phyloP scores from a whole-genome alignment of 1,284 basidiomycete species.

The Cutaneotrichosporon mucoides region DNA sequence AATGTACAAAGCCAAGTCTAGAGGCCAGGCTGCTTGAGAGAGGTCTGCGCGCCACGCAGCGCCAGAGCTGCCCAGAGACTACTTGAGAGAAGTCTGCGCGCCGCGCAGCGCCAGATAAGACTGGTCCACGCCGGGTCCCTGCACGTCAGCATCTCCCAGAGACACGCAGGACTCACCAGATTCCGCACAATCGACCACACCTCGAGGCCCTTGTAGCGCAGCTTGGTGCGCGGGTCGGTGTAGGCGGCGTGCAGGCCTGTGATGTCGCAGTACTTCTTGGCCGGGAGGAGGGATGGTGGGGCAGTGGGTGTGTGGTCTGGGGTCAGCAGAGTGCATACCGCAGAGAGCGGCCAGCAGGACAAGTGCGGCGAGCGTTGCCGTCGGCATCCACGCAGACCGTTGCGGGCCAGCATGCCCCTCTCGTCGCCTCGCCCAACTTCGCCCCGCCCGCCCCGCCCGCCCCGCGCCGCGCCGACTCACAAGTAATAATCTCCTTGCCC shows the following conservation, averaged over 20 bases:
- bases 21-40: slow-evolving; percentile 31
- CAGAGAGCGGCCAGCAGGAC: neutral
- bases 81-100: slow-evolving; percentile 47
- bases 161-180: slow-evolving; percentile 34
- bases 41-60: slow-evolving; percentile 44
- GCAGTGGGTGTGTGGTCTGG: slow-evolving; percentile 47
- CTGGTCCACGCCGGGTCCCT: slow-evolving; percentile 49
- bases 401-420: neutral
- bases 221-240: slow-evolving; percentile 49
- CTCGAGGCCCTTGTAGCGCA: slow-evolving; percentile 49
- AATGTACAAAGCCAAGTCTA: neutral
- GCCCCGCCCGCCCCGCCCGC: neutral
- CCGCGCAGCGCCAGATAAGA: slow-evolving; percentile 44
- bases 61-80: too few species aligned
- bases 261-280: slow-evolving; percentile 54
- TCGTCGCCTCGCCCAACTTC: too few species aligned
- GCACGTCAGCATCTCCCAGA: neutral
- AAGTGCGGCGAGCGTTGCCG: neutral
- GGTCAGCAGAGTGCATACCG: neutral
- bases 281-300: slow-evolving; percentile 46
- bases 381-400: neutral
- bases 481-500: slow-evolving; percentile 43
- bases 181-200: slow-evolving; percentile 48
- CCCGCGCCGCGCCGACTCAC: slow-evolving; percentile 25
- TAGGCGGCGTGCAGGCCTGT: slow-evolving; percentile 52